A percentile compares a stretch with the other conserved stretches of the same genome.
Conservation (phyloP, 495 filamentous ascomycete species). For the Clohesyomyces aquaticus region DNA sequence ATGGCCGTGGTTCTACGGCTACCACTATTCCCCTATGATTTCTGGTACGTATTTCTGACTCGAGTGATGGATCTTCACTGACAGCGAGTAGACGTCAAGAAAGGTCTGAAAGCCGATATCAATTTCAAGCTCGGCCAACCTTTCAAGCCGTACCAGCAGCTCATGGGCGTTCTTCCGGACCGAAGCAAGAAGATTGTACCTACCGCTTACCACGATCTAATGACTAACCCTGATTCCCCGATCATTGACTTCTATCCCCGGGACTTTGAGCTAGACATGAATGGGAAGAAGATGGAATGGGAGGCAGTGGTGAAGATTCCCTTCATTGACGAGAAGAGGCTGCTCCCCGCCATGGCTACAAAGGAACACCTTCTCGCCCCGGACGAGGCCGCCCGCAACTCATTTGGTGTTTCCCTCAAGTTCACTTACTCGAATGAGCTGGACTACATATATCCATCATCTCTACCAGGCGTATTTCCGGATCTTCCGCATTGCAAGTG, state of each 20-base stretch:
- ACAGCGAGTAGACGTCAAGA: constrained; percentile 66
- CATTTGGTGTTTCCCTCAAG: constrained; percentile 88
- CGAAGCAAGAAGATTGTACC: constrained; percentile 97
- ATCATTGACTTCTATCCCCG: constrained; percentile 98
- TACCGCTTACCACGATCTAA: constrained; percentile 80
- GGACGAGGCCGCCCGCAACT: constrained; percentile 79
- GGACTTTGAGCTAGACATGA: constrained; percentile 98
- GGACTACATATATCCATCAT: constrained; percentile 81
- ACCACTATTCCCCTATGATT: constrained; percentile 98
- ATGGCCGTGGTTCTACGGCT: constrained; percentile 97
- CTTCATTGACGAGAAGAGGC: constrained; percentile 89
- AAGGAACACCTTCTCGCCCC: constrained; percentile 75
- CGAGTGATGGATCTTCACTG: not conserved
- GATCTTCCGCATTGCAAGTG: constrained; percentile 86
- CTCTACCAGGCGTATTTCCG: constrained; percentile 87
- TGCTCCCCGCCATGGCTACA: constrained; percentile 82
- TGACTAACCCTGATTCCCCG: constrained; percentile 88
- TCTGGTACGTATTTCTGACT: constrained; percentile 53
- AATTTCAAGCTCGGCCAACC: constrained; percentile 92
- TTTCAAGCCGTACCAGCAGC: constrained; percentile 91
- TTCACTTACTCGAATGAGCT: constrained; percentile 81
- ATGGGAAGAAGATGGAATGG: constrained; percentile 99
- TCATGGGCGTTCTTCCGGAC: constrained; percentile 98
- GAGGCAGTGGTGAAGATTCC: constrained; percentile 99
- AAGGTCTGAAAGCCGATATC: constrained; percentile 83